Evolutionary conservation across 805 yeast species (phyloP).

Genomic region (Lipomyces anomalus): DNA sequence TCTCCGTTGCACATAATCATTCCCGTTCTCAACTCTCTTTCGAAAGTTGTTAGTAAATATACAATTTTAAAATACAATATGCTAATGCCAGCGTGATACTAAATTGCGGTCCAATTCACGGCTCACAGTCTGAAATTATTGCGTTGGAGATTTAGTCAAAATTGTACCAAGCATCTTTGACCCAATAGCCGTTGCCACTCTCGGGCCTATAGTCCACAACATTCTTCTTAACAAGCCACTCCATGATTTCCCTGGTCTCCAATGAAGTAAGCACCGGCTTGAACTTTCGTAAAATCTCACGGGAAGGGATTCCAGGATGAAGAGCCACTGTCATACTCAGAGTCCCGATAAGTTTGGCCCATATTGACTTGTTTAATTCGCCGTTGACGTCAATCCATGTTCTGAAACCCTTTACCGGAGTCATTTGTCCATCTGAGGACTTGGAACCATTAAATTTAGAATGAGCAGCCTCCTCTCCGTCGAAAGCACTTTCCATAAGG

Average conservation of each 20-base stretch:
- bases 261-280: constrained; percentile 23
- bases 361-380: constrained; percentile 49
- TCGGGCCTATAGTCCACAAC: constrained; percentile 9
- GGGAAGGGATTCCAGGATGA: constrained; percentile 49
- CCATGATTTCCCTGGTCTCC: constrained; percentile 29
- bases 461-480: constrained; percentile 31
- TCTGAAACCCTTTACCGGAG: too few species aligned
- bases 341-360: constrained; percentile 52
- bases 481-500: background rate
- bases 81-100: too few species aligned
- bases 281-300: constrained; percentile 26
- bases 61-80: too few species aligned
- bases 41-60: too few species aligned
- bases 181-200: constrained; percentile 25
- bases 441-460: too few species aligned
- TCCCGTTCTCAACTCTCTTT: too few species aligned
- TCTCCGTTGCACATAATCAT: too few species aligned
- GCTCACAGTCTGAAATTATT: too few species aligned
- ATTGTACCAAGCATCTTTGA: constrained; percentile 28
- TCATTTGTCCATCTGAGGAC: too few species aligned
- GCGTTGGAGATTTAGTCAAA: too few species aligned
- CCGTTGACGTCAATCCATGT: constrained; percentile 71
- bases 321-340: constrained; percentile 43
- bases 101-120: too few species aligned
- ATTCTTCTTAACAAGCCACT: constrained; percentile 26